These are phyloP conservation scores for Colletotrichum coccodes DNA, from an alignment of 2,329 filamentous ascomycete genomes.

Conservation along the genomic window DNA sequence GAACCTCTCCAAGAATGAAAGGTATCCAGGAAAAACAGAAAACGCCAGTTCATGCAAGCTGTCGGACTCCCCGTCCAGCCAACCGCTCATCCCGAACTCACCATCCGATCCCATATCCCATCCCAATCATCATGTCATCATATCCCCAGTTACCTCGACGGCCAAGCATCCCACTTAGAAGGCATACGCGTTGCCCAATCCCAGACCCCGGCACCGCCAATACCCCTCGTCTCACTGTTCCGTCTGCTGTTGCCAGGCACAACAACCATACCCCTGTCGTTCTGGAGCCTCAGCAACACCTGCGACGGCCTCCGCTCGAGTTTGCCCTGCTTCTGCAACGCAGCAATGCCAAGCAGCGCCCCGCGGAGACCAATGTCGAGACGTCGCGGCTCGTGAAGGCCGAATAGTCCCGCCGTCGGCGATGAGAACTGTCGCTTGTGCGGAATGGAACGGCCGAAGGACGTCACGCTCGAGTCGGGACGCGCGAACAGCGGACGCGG, in stretches of 20 bases:
- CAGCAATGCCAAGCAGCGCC: constrained; percentile 25
- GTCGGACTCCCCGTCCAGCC: neutral
- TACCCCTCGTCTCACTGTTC: constrained; percentile 20
- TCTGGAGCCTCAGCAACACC: constrained; percentile 19
- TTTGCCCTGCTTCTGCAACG: neutral
- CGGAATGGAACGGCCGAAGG: neutral
- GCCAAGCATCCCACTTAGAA: neutral
- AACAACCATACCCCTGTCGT: constrained; percentile 19
- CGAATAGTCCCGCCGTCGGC: constrained; percentile 35
- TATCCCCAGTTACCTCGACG: neutral
- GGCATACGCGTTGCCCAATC: constrained; percentile 18
- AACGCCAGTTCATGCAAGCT: constrained; percentile 11
- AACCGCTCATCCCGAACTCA: neutral
- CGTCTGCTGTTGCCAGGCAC: constrained; percentile 17
- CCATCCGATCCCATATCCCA: neutral
- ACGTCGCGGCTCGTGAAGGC: constrained; percentile 31
- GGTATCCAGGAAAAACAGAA: neutral
- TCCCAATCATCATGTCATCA: neutral
- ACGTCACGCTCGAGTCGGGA: constrained; percentile 4
- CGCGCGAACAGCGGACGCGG: constrained; percentile 20
- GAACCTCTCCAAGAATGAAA: neutral
- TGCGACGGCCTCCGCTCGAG: constrained; percentile 20
- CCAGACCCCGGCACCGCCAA: constrained; percentile 20
- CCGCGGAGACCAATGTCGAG: constrained; percentile 25
- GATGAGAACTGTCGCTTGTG: constrained; percentile 35